These are phyloP conservation scores for Colletotrichum camelliae DNA, from an alignment of 2,329 filamentous ascomycete species.

Conservation along the genomic window DNA sequence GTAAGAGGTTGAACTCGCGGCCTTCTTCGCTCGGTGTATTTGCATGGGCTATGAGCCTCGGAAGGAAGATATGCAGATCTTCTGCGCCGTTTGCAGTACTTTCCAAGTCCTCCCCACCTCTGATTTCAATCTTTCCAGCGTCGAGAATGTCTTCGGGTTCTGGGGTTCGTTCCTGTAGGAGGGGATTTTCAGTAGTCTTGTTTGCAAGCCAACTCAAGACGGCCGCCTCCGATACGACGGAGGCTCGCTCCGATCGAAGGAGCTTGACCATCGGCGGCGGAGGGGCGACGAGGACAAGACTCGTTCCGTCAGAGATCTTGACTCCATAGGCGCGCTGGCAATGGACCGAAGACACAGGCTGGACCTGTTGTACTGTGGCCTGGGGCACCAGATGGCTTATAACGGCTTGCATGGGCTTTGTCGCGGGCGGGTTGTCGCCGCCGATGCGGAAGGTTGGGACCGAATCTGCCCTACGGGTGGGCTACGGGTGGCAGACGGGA, in stretches of 20 bases:
- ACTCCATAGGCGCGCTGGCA: constrained; percentile 49
- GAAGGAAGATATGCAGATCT: constrained; percentile 30
- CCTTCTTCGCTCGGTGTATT: constrained; percentile 30
- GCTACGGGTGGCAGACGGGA: constrained; percentile 15
- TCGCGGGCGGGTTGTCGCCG: constrained; percentile 34
- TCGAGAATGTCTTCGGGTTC: background rate
- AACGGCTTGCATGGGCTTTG: constrained; percentile 38
- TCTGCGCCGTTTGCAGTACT: background rate
- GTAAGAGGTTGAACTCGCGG: constrained; percentile 49
- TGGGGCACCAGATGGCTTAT: constrained; percentile 38
- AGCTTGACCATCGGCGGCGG: constrained; percentile 47
- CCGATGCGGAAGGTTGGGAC: background rate
- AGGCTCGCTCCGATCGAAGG: constrained; percentile 51
- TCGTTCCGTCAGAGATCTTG: constrained; percentile 44
- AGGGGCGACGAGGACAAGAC: constrained; percentile 47
- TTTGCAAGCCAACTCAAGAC: constrained; percentile 50
- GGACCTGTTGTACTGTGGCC: constrained; percentile 36
- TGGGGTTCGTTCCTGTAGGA: background rate
- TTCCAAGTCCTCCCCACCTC: too few species aligned
- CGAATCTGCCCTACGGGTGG: constrained; percentile 11
- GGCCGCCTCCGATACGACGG: constrained; percentile 49
- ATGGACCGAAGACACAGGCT: constrained; percentile 38
- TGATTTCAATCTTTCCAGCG: background rate
- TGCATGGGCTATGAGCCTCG: constrained; percentile 45
- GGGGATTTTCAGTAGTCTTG: background rate